Evolutionary conservation across 2,329 filamentous ascomycete species (phyloP), one percentile per base, ranked within the genome.

Genomic region (Fusarium verrucosum): DNA sequence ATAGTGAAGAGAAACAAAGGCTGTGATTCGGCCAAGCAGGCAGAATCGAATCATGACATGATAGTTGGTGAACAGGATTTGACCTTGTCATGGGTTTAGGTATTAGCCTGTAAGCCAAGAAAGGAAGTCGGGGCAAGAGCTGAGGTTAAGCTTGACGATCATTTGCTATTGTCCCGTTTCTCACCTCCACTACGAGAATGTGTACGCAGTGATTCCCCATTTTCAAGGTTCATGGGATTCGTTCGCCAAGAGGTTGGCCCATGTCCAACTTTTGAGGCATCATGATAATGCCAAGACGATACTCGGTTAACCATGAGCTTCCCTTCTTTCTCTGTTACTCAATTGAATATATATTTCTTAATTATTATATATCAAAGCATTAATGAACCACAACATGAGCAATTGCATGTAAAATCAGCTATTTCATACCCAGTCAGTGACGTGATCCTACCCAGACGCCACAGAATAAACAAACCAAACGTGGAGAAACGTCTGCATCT

Each of bases 401-500:
- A 36, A 44, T 11, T 28, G 13, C 26, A 28, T 11, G 26, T 42
- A 20, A 5, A 37, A 19, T 20, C 26, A 36, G 50, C 26, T 36
- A 55, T 50, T 19, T 36, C 28, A 30, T 5, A 30, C 4, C 7
- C 11, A 30, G 28, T 16, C n/a, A 50, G 63, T 66, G 64, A 68
- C 54, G 54, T 68, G 51, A 45, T 58, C 20, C 17, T 50, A 49
- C 63, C 60, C 60, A 45, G 66, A 70, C 66, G 57, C 64, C 60
- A 56, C 64, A 30, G 36, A 43, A 38, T 32, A 25, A 40, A 58
- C 26, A 51, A 19, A 35, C 13, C 51, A 57, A 68, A 56, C 57
- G 46, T 60, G 62, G 66, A 55, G 66, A 69, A 68, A 54, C 46
- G 19, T 43, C 47, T 51, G 28, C 49, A 37, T 25, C 41, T 51